phyloP scores from a whole-genome alignment of 108 stramenopile genomes.

The Skeletonema costatum region DNA sequence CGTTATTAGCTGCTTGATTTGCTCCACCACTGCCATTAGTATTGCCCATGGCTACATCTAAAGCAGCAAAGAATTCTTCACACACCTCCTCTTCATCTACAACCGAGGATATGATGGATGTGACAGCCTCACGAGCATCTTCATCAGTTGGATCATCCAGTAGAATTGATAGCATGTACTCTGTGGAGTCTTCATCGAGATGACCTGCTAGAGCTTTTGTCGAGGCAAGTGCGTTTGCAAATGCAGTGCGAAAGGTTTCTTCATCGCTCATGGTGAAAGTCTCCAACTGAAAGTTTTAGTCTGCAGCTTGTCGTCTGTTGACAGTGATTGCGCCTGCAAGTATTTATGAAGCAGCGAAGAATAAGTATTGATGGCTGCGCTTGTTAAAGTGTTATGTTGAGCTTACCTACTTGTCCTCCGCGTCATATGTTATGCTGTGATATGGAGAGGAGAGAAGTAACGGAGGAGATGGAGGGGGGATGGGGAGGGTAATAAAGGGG shows the following conservation, averaged over 20 bases:
- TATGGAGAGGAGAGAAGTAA: too few relatives aligned
- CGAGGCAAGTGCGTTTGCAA: constrained; percentile 26
- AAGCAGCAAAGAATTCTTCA: constrained; percentile 33
- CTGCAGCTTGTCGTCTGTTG: too few relatives aligned
- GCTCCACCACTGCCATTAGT: not conserved
- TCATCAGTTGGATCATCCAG: constrained; percentile 60
- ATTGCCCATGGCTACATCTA: constrained; percentile 29
- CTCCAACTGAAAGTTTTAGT: too few relatives aligned
- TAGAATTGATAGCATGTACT: constrained; percentile 65
- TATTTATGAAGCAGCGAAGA: too few relatives aligned
- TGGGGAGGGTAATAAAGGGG: too few relatives aligned
- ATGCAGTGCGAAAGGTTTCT: constrained; percentile 8
- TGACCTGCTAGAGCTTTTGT: constrained; percentile 23
- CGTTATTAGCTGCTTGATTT: not conserved
- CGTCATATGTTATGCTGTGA: too few relatives aligned
- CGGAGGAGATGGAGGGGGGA: too few relatives aligned
- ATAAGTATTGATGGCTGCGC: too few relatives aligned
- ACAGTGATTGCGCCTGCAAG: too few relatives aligned
- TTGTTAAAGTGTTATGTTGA: too few relatives aligned
- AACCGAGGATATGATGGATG: constrained; percentile 42
- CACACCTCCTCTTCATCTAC: constrained; percentile 50
- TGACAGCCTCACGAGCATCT: constrained; percentile 62
- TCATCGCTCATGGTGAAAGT: constrained; percentile 6
- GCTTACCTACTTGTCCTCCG: too few relatives aligned
- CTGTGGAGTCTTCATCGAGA: constrained; percentile 68